A percentile compares a stretch with the other conserved stretches of the same genome.
phyloP scores from a whole-genome alignment of 73 alveolate species.

The Paramecium sexaurelia region DNA sequence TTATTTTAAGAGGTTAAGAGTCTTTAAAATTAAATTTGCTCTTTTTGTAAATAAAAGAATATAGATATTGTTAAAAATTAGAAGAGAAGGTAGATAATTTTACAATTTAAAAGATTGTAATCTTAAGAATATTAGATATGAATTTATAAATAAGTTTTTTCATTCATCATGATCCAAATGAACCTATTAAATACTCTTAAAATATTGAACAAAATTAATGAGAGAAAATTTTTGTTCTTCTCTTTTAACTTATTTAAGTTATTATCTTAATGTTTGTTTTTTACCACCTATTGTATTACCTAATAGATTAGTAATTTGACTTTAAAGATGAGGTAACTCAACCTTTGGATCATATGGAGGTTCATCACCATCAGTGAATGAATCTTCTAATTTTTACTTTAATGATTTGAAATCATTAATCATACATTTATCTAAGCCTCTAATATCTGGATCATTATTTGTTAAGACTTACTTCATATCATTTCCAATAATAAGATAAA shows the following conservation, averaged over 20 bases:
- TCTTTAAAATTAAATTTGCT: too few relatives aligned
- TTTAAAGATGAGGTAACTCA: slow-evolving; percentile 4
- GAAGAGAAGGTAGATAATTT: too few relatives aligned
- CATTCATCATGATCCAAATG: slow-evolving; percentile 19
- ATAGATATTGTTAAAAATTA: too few relatives aligned
- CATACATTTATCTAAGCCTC: slow-evolving; percentile 42
- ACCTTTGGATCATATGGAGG: slow-evolving; percentile 48
- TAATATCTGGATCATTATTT: background rate
- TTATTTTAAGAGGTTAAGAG: too few relatives aligned
- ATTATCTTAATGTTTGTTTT: slow-evolving; percentile 1
- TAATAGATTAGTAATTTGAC: background rate
- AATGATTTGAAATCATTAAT: slow-evolving; percentile 42
- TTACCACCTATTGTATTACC: background rate
- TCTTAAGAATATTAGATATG: too few relatives aligned
- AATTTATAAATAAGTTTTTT: background rate
- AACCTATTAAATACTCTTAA: slow-evolving; percentile 39
- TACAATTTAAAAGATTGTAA: too few relatives aligned
- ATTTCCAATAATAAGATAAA: background rate
- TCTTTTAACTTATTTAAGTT: slow-evolving; percentile 14
- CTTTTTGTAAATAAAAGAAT: too few relatives aligned
- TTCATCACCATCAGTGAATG: slow-evolving; percentile 46
- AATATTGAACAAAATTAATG: slow-evolving; percentile 23
- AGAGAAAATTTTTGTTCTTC: slow-evolving; percentile 34
- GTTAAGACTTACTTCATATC: slow-evolving; percentile 5
- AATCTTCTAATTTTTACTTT: slow-evolving; percentile 41